Conservation (phyloP, 2,329 filamentous ascomycete genomes). For the Leptographium radiaticola region DNA sequence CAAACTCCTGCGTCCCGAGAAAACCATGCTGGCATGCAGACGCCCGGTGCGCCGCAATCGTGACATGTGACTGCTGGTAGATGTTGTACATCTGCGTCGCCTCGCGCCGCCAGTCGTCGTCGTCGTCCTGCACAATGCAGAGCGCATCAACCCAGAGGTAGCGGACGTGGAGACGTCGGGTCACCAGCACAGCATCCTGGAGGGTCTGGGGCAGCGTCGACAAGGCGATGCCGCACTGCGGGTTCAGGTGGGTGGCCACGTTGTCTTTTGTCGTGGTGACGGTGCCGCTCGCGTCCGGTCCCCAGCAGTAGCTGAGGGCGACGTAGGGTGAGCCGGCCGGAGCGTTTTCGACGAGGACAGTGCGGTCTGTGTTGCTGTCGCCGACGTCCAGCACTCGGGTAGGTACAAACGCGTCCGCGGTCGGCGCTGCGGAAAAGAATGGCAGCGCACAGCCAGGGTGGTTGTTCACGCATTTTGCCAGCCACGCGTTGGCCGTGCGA, state of each 20-base stretch:
- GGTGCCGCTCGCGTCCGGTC: neutral
- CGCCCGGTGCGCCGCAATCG: conserved; percentile 1
- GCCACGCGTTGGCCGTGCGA: too few species aligned
- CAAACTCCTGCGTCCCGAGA: conserved; percentile 1
- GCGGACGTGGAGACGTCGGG: conserved; percentile 1
- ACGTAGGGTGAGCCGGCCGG: neutral
- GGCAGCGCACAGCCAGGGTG: too few species aligned
- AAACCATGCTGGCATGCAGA: conserved; percentile 4
- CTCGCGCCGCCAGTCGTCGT: conserved; percentile 4
- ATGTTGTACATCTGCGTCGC: conserved; percentile 3
- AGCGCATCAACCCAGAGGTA: conserved; percentile 11
- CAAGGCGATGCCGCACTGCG: neutral
- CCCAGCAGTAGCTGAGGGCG: conserved; percentile 8
- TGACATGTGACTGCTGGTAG: conserved; percentile 4
- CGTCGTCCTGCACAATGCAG: conserved; percentile 9
- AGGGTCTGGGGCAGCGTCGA: conserved; percentile 4
- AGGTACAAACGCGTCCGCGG: too few species aligned
- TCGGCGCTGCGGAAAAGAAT: too few species aligned
- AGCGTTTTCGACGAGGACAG: too few species aligned
- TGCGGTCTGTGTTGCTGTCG: too few species aligned
- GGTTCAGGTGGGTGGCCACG: neutral
- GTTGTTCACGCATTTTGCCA: too few species aligned
- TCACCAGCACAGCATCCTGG: conserved; percentile 5
- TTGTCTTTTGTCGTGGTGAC: neutral
- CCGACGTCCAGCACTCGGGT: too few species aligned